phyloP scores from a whole-genome alignment of 2,329 filamentous ascomycete species.

The Claviceps spartinae region DNA sequence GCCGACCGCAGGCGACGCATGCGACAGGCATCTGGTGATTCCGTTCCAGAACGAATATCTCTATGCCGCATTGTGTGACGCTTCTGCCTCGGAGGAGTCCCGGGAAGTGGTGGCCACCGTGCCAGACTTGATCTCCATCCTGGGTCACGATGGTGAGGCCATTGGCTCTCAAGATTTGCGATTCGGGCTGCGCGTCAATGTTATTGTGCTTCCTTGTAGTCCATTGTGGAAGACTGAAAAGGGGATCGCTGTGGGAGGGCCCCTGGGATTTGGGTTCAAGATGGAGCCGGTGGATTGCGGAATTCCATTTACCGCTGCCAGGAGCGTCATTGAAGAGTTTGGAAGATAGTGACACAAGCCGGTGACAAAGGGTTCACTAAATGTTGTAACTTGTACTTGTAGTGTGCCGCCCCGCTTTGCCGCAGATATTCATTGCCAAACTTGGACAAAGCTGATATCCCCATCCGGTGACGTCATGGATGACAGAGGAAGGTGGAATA shows the following conservation, averaged over 20 bases:
- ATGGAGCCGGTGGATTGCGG: conserved; percentile 12
- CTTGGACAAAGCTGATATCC: too few species aligned
- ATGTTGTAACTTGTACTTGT: too few species aligned
- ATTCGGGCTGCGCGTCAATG: conserved; percentile 35
- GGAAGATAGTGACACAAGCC: not conserved
- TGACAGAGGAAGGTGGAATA: too few species aligned
- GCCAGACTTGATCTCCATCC: conserved; percentile 23
- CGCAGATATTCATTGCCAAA: too few species aligned
- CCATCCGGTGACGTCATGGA: too few species aligned
- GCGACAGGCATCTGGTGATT: conserved; percentile 22
- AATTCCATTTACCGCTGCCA: conserved; percentile 28
- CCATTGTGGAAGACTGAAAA: conserved; percentile 32
- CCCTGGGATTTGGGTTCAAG: conserved; percentile 17
- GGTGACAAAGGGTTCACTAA: too few species aligned
- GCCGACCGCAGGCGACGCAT: conserved; percentile 7
- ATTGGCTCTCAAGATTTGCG: conserved; percentile 36
- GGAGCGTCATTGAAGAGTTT: conserved; percentile 37
- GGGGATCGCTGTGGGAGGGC: conserved; percentile 21
- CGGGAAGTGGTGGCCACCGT: conserved; percentile 22
- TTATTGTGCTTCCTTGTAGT: conserved; percentile 35
- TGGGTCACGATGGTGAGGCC: conserved; percentile 31
- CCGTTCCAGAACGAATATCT: conserved; percentile 30
- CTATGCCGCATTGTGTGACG: conserved; percentile 22
- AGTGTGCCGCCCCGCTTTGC: too few species aligned
- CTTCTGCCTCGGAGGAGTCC: conserved; percentile 15